Base-by-base conservation (phyloP, 176 grass and related monocot genomes). In the Hyparrhenia diplandra region DNA sequence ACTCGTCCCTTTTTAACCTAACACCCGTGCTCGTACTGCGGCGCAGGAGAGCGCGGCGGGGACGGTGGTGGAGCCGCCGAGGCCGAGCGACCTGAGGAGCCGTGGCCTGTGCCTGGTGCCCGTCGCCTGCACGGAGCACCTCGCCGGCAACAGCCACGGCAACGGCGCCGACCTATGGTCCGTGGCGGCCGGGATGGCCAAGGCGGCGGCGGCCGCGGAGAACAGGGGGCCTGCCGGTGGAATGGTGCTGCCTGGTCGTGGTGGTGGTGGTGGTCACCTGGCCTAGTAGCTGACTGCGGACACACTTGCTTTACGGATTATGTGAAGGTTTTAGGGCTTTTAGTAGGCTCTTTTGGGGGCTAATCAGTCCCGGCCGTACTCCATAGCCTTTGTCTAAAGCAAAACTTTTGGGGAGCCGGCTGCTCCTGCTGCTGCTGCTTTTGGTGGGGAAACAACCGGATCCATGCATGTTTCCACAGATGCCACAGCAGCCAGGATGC, bases 51-150 rank as follows among this genome's bases (percentile, higher is more conserved):
- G 78, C 45, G 21, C 55, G 34, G 28, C 45, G 21, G 60, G 13
- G 25, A 47, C 45, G 69, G 73, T 64, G 87, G 64, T 27, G 59
- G 81, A 51, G 49, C 49, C 64, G 11, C 36, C 16, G 40, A 84
- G 24, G 14, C 5, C 40, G 45, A 16, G 42, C 73, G 90, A 95
- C 70, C 78, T 99, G 23, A 76, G 92, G 82, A 95, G 90, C 81
- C 82, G 92, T 28, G 92, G 96, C 51, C 88, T 99, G 64, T 95
- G 96, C 85, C 76, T 99, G 46, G 90, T 99, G 51, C 96, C 96
- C 27, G 13, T 91, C 6, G 73, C 96, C 1, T 95, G 84, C 84
- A 95, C 90, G 31, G 96, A 95, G 49, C 90, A 91, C 76, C 79
- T 99, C 67, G 79, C 92, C 40, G 88, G 88, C 43, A 63, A 25